A percentile compares a stretch with the other conserved stretches of the same genome.
Evolutionary conservation across 75 land plant species (phyloP).

Genomic region (Sequoiadendron giganteum): DNA sequence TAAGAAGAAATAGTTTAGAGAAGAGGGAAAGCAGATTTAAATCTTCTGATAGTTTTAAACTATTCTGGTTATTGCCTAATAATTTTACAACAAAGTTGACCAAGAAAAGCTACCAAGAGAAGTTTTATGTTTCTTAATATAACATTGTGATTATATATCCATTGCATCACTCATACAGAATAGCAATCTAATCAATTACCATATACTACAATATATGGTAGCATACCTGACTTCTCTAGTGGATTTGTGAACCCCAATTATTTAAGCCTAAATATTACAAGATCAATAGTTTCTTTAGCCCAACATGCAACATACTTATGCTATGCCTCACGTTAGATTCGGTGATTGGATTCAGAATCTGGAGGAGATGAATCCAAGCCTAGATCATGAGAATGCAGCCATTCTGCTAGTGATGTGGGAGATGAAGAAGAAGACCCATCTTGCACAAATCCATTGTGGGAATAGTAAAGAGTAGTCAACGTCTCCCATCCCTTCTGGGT

Average conservation of each 20-base stretch:
- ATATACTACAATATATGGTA: too few relatives aligned
- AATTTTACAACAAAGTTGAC: too few relatives aligned
- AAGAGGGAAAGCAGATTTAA: too few relatives aligned
- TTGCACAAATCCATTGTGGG: not conserved
- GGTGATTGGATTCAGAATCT: not conserved
- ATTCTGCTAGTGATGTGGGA: not conserved
- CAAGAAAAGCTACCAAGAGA: too few relatives aligned
- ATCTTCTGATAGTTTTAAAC: too few relatives aligned
- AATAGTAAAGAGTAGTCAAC: not conserved
- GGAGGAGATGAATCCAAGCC: not conserved
- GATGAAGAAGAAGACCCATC: slow-evolving; percentile 4
- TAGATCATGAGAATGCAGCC: not conserved
- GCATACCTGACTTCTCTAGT: too few relatives aligned
- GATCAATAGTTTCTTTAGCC: not conserved
- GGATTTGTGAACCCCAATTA: not conserved
- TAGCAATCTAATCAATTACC: too few relatives aligned
- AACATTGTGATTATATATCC: too few relatives aligned
- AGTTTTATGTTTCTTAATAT: too few relatives aligned
- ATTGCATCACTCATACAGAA: too few relatives aligned
- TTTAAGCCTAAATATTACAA: not conserved
- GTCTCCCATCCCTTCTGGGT: not conserved
- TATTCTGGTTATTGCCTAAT: too few relatives aligned
- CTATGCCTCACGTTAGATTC: not conserved
- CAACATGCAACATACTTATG: not conserved
- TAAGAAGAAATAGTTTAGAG: too few relatives aligned